Evolutionary conservation across 306 rosid genomes (phyloP), one percentile per base, ranked within the genome.

Genomic region (Benincasa hispida): DNA sequence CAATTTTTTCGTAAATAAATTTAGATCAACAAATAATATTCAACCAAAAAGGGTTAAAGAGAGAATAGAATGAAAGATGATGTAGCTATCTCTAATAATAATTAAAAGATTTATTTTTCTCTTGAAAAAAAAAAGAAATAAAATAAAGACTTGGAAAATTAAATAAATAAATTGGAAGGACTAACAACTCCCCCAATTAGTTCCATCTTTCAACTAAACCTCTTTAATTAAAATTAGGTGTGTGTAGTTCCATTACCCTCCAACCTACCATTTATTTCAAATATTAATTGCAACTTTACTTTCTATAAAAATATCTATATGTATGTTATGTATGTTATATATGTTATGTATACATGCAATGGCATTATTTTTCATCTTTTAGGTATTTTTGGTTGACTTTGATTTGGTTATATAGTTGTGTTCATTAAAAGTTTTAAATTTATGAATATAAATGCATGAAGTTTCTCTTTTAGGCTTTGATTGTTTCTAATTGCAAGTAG

Each of bases 121-220:
- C n/a, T n/a, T n/a, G n/a, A n/a, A n/a, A n/a, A n/a, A n/a, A n/a
- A n/a, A n/a, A n/a, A 34, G 37, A 34, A 34, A 1, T 3, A 34
- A 34, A 1, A 1, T 0, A 34, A 34, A 3, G 4, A 1, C 1
- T 10, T 63, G 5, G 27, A 39, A 75, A 76, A 61, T 30, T 14
- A 76, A 48, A 25, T 39, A 39, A 39, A 39, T 9, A 5, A 35
- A 35, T 34, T 25, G 72, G 50, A 58, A 35, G 79, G 45, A 76
- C 21, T 60, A 59, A 42, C 42, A 58, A 74, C 25, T 60, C n/a
- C 37, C 50, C 18, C 19, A 63, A 37, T 10, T 37, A 37, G 37
- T 37, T 14, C 45, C 68, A 75, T 57, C 17, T 39, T 34, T 56
- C 79, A 37, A 76, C 79, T 70, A 56, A 76, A 58, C 70, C 25